Evolutionary conservation across 306 rosid species (phyloP).

Genomic region (Prunus mume): DNA sequence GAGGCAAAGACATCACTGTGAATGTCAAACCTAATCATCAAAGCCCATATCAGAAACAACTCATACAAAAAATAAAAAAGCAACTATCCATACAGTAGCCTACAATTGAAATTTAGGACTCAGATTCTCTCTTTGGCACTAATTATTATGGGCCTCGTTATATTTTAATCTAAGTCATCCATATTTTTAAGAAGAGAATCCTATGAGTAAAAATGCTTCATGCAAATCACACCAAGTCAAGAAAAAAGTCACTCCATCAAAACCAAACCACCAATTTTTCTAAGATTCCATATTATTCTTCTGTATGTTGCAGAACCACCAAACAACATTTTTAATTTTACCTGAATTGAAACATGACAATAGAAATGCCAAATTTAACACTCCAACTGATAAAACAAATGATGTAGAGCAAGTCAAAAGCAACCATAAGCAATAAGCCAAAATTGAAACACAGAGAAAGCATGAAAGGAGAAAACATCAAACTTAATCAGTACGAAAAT

Average conservation of each 20-base stretch:
- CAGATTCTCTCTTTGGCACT: too few relatives aligned
- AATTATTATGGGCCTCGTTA: too few relatives aligned
- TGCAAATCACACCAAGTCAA: not conserved
- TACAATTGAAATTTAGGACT: not conserved
- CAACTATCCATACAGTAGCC: not conserved
- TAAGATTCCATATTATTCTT: not conserved
- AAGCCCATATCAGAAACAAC: not conserved
- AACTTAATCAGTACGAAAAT: too few relatives aligned
- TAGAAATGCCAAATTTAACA: not conserved
- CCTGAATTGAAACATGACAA: not conserved
- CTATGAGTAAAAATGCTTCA: not conserved
- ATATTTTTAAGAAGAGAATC: not conserved
- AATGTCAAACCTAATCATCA: not conserved
- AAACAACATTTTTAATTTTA: not conserved
- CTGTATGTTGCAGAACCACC: not conserved
- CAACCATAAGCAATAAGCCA: not conserved
- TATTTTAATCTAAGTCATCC: not conserved
- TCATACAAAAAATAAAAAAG: not conserved
- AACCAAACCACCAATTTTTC: not conserved
- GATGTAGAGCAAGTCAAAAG: too few relatives aligned
- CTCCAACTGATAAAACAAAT: not conserved
- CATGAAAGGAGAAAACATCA: too few relatives aligned
- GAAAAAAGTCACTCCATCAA: not conserved
- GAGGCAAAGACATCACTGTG: constrained; percentile 35
- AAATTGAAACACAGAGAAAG: too few relatives aligned